phyloP scores from a whole-genome alignment of 179 eudicot species.

The Dionaea muscipula region DNA sequence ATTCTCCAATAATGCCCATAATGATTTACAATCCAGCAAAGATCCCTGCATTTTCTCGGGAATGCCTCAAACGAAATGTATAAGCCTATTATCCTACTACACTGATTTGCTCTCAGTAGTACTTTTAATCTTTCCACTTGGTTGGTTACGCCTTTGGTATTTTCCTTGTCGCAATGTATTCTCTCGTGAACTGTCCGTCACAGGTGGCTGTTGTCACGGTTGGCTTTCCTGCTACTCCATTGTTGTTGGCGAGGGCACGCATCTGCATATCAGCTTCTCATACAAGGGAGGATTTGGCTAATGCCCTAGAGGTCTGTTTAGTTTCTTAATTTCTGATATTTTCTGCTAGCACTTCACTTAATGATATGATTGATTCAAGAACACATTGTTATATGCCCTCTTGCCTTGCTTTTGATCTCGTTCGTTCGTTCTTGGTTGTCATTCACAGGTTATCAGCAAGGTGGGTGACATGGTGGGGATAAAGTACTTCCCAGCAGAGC shows the following conservation, averaged over 20 bases:
- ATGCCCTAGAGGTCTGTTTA: slow-evolving; percentile 57
- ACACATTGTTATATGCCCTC: neutral
- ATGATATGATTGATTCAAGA: no score
- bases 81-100: no score
- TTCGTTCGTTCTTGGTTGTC: no score
- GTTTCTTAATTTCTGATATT: neutral
- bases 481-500: slow-evolving; percentile 96
- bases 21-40: slow-evolving; percentile 96
- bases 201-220: slow-evolving; percentile 88
- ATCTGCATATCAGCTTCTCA: slow-evolving; percentile 96
- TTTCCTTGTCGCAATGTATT: neutral
- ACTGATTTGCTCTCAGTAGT: no score
- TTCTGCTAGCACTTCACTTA: no score
- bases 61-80: slow-evolving; percentile 74
- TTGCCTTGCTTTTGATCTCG: neutral
- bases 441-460: slow-evolving; percentile 50
- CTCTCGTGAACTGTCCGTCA: neutral
- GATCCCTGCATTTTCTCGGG: slow-evolving; percentile 89
- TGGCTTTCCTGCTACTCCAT: slow-evolving; percentile 92
- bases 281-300: slow-evolving; percentile 66
- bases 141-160: neutral
- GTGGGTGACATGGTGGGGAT: slow-evolving; percentile 92
- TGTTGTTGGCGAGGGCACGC: slow-evolving; percentile 79
- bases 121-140: no score
- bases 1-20: slow-evolving; percentile 93